phyloP scores from a whole-genome alignment of 1,284 basidiomycete genomes.

The Ustilago crameri region DNA sequence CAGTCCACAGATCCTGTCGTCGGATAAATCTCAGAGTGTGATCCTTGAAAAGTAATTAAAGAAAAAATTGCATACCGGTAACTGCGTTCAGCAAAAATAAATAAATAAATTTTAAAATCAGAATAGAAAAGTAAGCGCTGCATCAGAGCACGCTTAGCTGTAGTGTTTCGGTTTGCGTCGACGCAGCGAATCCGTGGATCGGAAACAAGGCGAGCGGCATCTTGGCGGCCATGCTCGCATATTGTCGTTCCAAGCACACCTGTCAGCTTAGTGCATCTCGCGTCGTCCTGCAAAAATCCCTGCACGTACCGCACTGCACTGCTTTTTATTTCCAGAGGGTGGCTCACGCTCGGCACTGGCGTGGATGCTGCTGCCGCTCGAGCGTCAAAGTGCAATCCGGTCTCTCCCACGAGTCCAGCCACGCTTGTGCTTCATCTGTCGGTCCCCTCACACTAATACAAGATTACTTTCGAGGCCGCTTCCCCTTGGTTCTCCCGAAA shows the following conservation, averaged over 20 bases:
- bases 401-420: conserved; percentile 33
- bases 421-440: conserved; percentile 22
- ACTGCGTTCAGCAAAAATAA: too few species aligned
- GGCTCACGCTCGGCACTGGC: background rate
- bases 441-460: conserved; percentile 4
- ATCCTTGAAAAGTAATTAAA: too few species aligned
- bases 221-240: conserved; percentile 15
- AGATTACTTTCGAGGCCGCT: background rate
- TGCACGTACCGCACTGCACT: background rate
- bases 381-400: conserved; percentile 1
- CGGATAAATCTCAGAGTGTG: too few species aligned
- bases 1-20: too few species aligned
- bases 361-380: conserved; percentile 5
- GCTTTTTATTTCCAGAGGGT: background rate
- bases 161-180: conserved; percentile 17
- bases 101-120: too few species aligned
- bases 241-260: background rate
- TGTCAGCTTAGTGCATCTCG: conserved; percentile 18
- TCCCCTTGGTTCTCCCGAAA: background rate
- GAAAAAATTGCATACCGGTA: too few species aligned
- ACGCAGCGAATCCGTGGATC: conserved; percentile 13
- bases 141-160: background rate
- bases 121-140: background rate
- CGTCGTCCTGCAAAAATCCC: conserved; percentile 6
- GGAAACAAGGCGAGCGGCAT: background rate